Conservation (phyloP, 345 rosid genomes). For the Lagerstroemia speciosa region DNA sequence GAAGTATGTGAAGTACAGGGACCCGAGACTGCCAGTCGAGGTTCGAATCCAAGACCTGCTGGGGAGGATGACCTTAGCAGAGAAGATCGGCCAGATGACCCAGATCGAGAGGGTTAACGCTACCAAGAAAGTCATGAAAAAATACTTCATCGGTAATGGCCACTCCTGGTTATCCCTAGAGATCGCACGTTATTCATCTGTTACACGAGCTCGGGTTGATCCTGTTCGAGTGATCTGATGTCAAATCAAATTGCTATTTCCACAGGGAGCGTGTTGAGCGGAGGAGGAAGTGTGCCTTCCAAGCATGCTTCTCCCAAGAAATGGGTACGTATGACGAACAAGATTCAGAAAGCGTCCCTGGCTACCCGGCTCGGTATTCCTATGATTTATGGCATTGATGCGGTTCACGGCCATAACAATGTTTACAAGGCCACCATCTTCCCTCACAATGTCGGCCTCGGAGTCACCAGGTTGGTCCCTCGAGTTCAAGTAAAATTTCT, state of each 20-base stretch:
- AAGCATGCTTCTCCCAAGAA: slow-evolving; percentile 22
- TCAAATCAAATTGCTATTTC: no score
- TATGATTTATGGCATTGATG: slow-evolving; percentile 19
- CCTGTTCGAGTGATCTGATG: no score
- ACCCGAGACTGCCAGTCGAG: slow-evolving; percentile 21
- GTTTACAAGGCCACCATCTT: slow-evolving; percentile 11
- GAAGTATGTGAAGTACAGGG: slow-evolving; percentile 21
- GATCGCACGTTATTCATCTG: no score
- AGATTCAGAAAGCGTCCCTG: slow-evolving; percentile 33
- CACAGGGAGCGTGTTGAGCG: slow-evolving; percentile 66
- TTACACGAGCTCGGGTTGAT: no score
- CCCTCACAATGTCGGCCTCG: slow-evolving; percentile 35
- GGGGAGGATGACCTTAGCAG: slow-evolving; percentile 27
- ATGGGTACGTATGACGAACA: slow-evolving; percentile 32
- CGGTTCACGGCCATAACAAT: background rate
- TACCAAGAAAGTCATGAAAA: slow-evolving; percentile 20
- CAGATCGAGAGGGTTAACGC: slow-evolving; percentile 26
- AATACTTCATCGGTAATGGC: slow-evolving; percentile 31
- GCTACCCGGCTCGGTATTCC: slow-evolving; percentile 68
- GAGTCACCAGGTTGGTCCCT: slow-evolving; percentile 43
- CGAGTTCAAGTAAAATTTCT: background rate
- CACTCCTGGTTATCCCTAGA: no score
- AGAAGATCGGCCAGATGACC: slow-evolving; percentile 34
- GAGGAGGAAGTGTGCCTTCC: background rate
- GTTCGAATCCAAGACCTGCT: slow-evolving; percentile 32